These are phyloP conservation scores for Nakazawaea holstii DNA, from an alignment of 805 yeast genomes.

Conservation along the genomic window DNA sequence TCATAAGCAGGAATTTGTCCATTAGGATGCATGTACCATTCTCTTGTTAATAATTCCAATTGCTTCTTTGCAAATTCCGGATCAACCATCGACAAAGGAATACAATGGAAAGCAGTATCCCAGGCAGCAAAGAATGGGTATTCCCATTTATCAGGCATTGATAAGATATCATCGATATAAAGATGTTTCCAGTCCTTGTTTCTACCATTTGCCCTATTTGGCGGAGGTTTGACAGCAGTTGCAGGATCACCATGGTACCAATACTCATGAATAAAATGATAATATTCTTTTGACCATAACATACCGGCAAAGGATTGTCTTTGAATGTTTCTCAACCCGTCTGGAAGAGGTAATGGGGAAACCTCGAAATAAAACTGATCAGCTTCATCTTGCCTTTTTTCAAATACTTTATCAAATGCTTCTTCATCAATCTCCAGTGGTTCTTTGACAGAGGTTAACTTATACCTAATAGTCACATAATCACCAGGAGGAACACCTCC, in stretches of 20 bases:
- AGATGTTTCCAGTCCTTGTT: constrained; percentile 86
- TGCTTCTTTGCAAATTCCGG: constrained; percentile 89
- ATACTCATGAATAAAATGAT: constrained; percentile 76
- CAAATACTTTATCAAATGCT: constrained; percentile 63
- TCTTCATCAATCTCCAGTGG: constrained; percentile 56
- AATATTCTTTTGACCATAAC: constrained; percentile 90
- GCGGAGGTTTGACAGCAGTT: constrained; percentile 70
- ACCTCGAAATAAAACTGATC: constrained; percentile 90
- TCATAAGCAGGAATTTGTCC: constrained; percentile 98
- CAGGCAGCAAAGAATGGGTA: constrained; percentile 95
- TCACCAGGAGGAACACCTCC: constrained; percentile 85
- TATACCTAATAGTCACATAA: constrained; percentile 79
- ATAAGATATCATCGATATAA: constrained; percentile 80
- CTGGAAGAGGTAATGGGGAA: constrained; percentile 78
- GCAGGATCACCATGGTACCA: constrained; percentile 87
- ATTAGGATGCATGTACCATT: constrained; percentile 97
- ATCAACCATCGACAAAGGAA: constrained; percentile 90
- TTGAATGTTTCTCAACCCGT: constrained; percentile 75
- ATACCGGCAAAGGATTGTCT: constrained; percentile 93
- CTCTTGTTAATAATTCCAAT: constrained; percentile 78
- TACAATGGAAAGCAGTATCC: constrained; percentile 95
- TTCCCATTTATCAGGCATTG: constrained; percentile 94
- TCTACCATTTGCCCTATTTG: constrained; percentile 79
- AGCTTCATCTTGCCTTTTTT: constrained; percentile 77
- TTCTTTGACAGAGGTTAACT: constrained; percentile 30